Conservation (phyloP, 306 rosid genomes). For the Pueraria montana region DNA sequence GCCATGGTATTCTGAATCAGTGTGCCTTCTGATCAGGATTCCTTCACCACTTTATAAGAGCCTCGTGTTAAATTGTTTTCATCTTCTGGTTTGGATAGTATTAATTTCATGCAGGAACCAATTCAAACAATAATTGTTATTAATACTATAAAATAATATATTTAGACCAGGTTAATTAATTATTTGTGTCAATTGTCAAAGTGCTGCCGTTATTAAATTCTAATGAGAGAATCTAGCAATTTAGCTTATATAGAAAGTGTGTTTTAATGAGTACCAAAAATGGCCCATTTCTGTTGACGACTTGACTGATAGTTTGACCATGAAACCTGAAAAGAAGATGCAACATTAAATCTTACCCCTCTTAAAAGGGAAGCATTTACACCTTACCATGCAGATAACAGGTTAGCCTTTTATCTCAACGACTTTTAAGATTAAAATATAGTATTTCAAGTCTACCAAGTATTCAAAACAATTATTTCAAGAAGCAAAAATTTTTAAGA, state of each 20-base stretch:
- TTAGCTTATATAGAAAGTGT: background rate
- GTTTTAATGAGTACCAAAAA: background rate
- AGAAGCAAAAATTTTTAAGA: no score
- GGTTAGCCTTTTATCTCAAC: no score
- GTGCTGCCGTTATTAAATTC: background rate
- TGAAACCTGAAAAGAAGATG: background rate
- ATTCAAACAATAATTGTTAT: background rate
- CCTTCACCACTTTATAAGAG: background rate
- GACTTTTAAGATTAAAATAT: no score
- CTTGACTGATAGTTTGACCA: background rate
- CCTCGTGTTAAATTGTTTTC: background rate
- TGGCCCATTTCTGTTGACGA: background rate
- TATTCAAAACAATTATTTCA: no score
- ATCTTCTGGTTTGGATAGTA: background rate
- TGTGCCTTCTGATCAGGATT: background rate
- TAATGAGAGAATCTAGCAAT: background rate
- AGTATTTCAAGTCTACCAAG: no score
- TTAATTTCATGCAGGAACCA: background rate
- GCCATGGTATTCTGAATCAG: background rate
- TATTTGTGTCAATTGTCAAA: background rate
- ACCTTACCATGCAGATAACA: no score
- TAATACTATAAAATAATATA: background rate
- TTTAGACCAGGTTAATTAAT: background rate
- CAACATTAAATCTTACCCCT: no score
- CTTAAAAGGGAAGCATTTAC: no score